These are phyloP conservation scores for Haematococcus sp. DNA, from an alignment of 139 green algal species.

Conservation along the genomic window DNA sequence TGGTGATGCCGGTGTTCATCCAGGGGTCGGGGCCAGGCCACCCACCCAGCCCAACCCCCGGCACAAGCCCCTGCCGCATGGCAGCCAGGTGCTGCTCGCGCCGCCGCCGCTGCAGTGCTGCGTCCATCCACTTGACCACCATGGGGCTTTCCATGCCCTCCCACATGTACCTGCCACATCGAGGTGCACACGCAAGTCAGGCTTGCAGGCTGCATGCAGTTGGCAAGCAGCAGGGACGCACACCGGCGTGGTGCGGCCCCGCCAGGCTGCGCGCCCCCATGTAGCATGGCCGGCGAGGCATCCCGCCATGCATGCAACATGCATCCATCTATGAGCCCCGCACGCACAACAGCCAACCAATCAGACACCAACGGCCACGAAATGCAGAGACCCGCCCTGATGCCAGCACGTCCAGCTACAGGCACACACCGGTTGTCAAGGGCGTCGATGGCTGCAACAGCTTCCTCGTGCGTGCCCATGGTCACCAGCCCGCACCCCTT, in stretches of 20 bases:
- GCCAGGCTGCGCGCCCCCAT: too few species aligned
- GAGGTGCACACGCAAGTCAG: neutral
- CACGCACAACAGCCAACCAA: too few species aligned
- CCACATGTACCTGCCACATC: slow-evolving; percentile 38
- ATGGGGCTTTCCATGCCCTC: slow-evolving; percentile 56
- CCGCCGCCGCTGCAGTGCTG: slow-evolving; percentile 45
- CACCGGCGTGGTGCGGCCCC: too few species aligned
- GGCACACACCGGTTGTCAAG: slow-evolving; percentile 35
- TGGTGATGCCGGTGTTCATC: neutral
- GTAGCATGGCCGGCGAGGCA: too few species aligned
- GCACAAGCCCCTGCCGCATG: slow-evolving; percentile 41
- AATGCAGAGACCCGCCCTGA: too few species aligned
- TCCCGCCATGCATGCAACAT: too few species aligned
- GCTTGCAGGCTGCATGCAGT: too few species aligned
- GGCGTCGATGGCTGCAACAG: slow-evolving; percentile 41
- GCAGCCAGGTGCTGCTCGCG: slow-evolving; percentile 55
- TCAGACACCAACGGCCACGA: too few species aligned
- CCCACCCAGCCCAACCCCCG: slow-evolving; percentile 12
- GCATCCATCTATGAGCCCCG: too few species aligned
- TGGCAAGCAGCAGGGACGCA: too few species aligned
- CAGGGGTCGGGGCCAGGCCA: neutral
- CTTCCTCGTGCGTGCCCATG: slow-evolving; percentile 49
- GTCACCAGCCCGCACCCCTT: slow-evolving; percentile 63
- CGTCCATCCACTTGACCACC: slow-evolving; percentile 71
- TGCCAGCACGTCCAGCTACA: too few species aligned